Base-by-base conservation (phyloP, 176 grass and related monocot species). In the Triticum turgidum region DNA sequence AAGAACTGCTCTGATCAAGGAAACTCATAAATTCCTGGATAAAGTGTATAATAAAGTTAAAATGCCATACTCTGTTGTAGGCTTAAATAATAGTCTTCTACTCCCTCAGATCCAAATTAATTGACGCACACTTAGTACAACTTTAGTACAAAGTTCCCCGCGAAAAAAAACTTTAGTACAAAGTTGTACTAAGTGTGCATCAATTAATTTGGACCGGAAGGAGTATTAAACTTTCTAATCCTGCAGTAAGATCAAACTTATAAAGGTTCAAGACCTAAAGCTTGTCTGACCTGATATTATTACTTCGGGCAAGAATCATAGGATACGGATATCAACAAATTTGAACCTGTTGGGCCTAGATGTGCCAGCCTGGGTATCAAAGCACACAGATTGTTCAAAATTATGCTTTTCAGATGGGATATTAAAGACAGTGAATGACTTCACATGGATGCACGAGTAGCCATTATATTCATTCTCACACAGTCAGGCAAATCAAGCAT, bases 321-420 rank as follows among this genome's bases (percentile, higher is more conserved):
- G 58, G 44, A 78, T 68, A 58, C 4, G n/a, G 14, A 67, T 42
- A 78, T 30, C 64, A 69, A 33, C 18, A 38, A 52, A 10, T 21
- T 51, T 69, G 71, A 82, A 9, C 37, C n/a, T 56, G 10, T 41
- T 89, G 37, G 65, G 65, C 52, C 71, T 27, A 15, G 62, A 62
- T 62, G 62, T 17, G 78, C 37, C 37, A 51, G 27, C 49, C 37
- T 45, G n/a, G 37, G 33, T 75, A 65, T 13, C 22, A 66, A 54
- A 73, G 79, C 78, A 77, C 10, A 63, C 51, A 77, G n/a, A 70
- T 71, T 77, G 71, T 8, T 70, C 14, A 52, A 29, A 11, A 15
- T 13, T 47, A 71, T 65, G 72, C 84, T 69, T 69, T 80, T 61
- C 54, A 30, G 38, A 70, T 86, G 38, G 38, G 71, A 86, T 82